These are phyloP conservation scores for Colletotrichum paranaense DNA, from an alignment of 2,329 filamentous ascomycete genomes.

Conservation along the genomic window DNA sequence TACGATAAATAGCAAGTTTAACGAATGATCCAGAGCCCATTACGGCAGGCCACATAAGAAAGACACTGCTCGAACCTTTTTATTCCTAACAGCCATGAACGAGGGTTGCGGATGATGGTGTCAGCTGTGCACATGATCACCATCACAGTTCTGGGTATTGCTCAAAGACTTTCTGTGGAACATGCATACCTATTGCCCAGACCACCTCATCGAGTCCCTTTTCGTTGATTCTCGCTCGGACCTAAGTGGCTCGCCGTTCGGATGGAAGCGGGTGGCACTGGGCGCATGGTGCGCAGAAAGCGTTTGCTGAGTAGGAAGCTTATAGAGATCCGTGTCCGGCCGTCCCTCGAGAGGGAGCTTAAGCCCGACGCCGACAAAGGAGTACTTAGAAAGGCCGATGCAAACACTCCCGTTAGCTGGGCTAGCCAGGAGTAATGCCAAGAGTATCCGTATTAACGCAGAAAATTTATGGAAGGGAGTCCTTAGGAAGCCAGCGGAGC, in stretches of 20 bases:
- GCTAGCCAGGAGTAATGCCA: neutral
- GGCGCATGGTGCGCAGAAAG: neutral
- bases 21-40: neutral
- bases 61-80: neutral
- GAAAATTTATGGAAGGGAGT: neutral
- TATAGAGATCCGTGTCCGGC: neutral
- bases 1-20: neutral
- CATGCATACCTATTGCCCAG: neutral
- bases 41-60: no score
- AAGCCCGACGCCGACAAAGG: conserved; percentile 3
- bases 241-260: conserved; percentile 1
- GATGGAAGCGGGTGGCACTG: conserved; percentile 32
- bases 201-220: neutral
- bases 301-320: neutral
- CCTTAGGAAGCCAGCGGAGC: neutral
- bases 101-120: neutral
- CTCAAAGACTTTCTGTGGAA: neutral
- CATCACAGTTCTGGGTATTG: neutral
- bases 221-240: neutral
- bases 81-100: no score
- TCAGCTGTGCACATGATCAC: neutral
- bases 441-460: neutral
- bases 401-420: neutral
- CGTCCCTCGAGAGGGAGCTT: neutral
- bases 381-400: neutral